A percentile compares a stretch with the other conserved stretches of the same genome.
Evolutionary conservation across 768 basidiomycete species (phyloP).

Genomic region (Macrocybe gigantea): DNA sequence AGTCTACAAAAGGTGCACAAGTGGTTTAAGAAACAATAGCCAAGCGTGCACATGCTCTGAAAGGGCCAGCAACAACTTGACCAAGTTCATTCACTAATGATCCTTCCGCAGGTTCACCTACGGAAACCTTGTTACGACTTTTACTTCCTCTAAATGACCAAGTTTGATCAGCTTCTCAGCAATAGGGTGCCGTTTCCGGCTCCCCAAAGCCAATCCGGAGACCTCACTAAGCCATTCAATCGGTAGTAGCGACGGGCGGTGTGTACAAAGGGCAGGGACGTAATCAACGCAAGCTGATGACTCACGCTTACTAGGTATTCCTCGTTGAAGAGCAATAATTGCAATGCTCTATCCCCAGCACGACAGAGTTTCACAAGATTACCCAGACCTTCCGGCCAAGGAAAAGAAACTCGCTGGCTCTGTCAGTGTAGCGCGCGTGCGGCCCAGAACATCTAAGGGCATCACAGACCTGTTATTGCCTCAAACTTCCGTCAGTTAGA

Average conservation of each 20-base stretch:
- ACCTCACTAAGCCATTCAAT: slow-evolving; percentile 91
- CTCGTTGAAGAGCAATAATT: slow-evolving; percentile 91
- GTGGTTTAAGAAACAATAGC: no score
- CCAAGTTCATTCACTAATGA: no score
- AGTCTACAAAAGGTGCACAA: no score
- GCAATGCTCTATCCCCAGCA: slow-evolving; percentile 88
- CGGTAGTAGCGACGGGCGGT: slow-evolving; percentile 88
- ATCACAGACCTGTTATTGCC: slow-evolving; percentile 91
- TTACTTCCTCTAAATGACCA: no score
- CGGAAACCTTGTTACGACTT: no score
- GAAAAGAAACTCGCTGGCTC: slow-evolving; percentile 75
- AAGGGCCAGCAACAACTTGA: no score
- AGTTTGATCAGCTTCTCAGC: no score
- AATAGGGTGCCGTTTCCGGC: no score
- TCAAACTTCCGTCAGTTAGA: slow-evolving; percentile 82
- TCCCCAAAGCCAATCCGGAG: no score
- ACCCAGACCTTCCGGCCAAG: slow-evolving; percentile 56
- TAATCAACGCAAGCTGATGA: slow-evolving; percentile 88
- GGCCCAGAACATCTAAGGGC: slow-evolving; percentile 88
- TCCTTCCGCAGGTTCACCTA: no score
- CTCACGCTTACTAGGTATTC: slow-evolving; percentile 86
- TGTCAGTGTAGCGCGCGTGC: slow-evolving; percentile 87
- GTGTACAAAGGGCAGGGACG: slow-evolving; percentile 58
- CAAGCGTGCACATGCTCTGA: no score
- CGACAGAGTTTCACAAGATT: slow-evolving; percentile 77